Evolutionary conservation across 2,329 filamentous ascomycete species (phyloP), one percentile per base, ranked within the genome.

Genomic region (Phyllosticta ampelicida): DNA sequence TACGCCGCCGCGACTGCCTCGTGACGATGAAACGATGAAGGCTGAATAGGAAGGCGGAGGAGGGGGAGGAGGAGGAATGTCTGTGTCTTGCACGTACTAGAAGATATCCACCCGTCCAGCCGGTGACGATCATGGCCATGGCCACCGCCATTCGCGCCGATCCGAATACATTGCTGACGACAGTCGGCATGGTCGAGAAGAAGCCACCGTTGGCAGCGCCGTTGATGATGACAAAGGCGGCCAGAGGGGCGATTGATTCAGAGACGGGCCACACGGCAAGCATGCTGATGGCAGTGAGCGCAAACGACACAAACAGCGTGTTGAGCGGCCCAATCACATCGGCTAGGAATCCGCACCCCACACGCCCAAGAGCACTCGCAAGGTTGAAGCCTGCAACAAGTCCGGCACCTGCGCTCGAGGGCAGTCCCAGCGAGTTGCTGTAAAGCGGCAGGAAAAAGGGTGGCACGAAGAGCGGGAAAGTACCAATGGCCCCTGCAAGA

Each of bases 131-230:
- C 80, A 85, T 84, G 4, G 80, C 77, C 77, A 86, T 82, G 0
- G 79, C 81, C 19, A 82, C 77, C 3, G 77, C 73, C 44, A 82
- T 75, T 3, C 79, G 72, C 0, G 75, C 75, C 3, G 75, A 80
- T 1, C 81, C 82, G 69, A 84, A 84, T 0, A 82, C 76, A 62
- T 78, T 82, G 0, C 79, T 78, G 0, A 85, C 79, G 1, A 82
- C 82, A 0, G 83, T 85, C 0, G 83, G 83, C 74, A 85, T 83
- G 0, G 79, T 80, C 1, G 79, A 78, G 64, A 86, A 86, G 71
- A 86, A 86, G 0, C 79, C 81, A 0, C 83, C 83, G 63, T 85
- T 85, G 5, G 79, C 76, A 44, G 77, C 70, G 0, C 83, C 83
- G 61, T 85, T 86, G 20, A 85, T 69, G 5, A 84, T 71, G 9